Evolutionary conservation across 2,329 filamentous ascomycete species (phyloP), one percentile per base, ranked within the genome.

Genomic region (Trichoderma oligosporum): DNA sequence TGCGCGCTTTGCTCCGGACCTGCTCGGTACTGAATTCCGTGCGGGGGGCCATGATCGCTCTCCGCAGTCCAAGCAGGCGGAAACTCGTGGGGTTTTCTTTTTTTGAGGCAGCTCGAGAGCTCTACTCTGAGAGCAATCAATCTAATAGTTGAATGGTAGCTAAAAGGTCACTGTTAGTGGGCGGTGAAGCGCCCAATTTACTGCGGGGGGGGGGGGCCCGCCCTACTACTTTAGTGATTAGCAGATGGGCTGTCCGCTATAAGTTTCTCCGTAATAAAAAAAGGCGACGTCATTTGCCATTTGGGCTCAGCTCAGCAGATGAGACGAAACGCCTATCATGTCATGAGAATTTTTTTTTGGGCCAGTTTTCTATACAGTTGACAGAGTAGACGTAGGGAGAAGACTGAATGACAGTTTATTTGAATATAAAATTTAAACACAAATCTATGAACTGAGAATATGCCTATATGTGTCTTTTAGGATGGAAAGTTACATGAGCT

Each of bases 1-100:
- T 91, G 61, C 91, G 87, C 64, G 91, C 89, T 75, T 88, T 91
- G 63, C 88, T 87, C 68, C 82, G 85, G 71, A 94, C 84, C 68
- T 91, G 84, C 65, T 88, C 84, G 60, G 86, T 83, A 72, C 86
- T 87, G 71, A 94, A 89, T 69, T 81, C 82, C 70, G 76, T 77
- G 74, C 83, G 82, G 75, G 85, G 85, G 76, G 84, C 84, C 86
- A 89, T 89, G 67, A 63, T 75, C 74, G 76, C 78, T 78, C 78
- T 75, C 75, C 77, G 65, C 64, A 60, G 29, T 18, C 52, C 49
- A 44, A 54, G 35, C 41, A 45, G 39, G 38, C 27, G 42, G 31
- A 51, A 56, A 39, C 56, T 41, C 54, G 53, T 48, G 49, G 56
- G 58, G 57, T 54, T 46, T 55, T 52, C 4, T 24, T 14, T 24